phyloP scores from a whole-genome alignment of 129 eudicot species.

The Centrapalus pauciflorus region DNA sequence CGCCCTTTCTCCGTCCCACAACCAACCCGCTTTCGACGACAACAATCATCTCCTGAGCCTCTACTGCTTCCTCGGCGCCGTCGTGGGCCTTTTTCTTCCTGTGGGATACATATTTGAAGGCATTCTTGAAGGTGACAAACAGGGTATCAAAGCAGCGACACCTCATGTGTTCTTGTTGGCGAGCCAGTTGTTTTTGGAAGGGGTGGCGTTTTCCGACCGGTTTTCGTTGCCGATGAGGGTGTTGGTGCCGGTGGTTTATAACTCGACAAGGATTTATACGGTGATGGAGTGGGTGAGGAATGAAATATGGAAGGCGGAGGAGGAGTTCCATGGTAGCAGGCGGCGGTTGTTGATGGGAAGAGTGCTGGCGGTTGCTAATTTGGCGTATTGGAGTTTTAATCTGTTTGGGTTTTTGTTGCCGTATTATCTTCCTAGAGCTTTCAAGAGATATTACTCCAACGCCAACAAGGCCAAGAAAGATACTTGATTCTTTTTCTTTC shows the following conservation, averaged over 20 bases:
- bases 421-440: slow-evolving; percentile 56
- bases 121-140: slow-evolving; percentile 51
- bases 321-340: slow-evolving; percentile 15
- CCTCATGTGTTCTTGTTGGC: slow-evolving; percentile 70
- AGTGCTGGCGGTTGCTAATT: slow-evolving; percentile 53
- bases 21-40: slow-evolving; percentile 30
- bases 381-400: slow-evolving; percentile 70
- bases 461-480: slow-evolving; percentile 12
- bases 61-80: slow-evolving; percentile 36
- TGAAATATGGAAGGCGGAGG: slow-evolving; percentile 46
- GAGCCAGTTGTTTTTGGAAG: slow-evolving; percentile 75
- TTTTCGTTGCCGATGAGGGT: slow-evolving; percentile 74
- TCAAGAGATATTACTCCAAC: slow-evolving; percentile 48
- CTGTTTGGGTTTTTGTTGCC: slow-evolving; percentile 85
- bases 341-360: slow-evolving; percentile 58
- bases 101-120: slow-evolving; percentile 67
- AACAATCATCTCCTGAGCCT: slow-evolving; percentile 28
- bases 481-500: neutral
- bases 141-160: slow-evolving; percentile 73
- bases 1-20: neutral
- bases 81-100: slow-evolving; percentile 66
- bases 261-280: slow-evolving; percentile 53
- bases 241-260: slow-evolving; percentile 70
- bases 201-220: slow-evolving; percentile 43
- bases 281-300: slow-evolving; percentile 61